Base-by-base conservation (phyloP, 345 rosid species). In the Syzygium jambos region DNA sequence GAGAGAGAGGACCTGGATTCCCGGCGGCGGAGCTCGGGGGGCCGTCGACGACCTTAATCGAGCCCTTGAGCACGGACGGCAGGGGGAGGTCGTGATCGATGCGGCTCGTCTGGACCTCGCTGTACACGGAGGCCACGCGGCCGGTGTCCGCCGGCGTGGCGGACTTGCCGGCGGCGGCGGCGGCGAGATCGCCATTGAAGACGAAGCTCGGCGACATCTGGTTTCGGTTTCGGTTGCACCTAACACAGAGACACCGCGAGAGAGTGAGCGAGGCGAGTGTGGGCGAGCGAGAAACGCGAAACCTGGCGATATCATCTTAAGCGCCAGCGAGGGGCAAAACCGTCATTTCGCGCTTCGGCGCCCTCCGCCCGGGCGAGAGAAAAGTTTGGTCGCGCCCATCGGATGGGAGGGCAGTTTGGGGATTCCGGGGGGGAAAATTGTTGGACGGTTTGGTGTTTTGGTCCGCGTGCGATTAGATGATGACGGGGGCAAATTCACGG, bases 21-120 rank as follows among this genome's bases (percentile, higher is more conserved):
- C 99, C 99, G 25, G 99, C 97, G 83, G 99, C 95, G 22, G 99
- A 93, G 89, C 99, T 96, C 27, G 95, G 93, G 21, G 97, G 95
- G 15, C 99, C 99, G 16, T 98, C 95, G 89, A 96, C 95, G 93
- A 96, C 87, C 88, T 91, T 91, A 93, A 96, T 95, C 43, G 96
- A 90, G 57, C 88, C 92, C 84, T 85, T 91, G 52, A 98, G 92
- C 22, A 96, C 98, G 30, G 98, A 95, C 88, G 99, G 99, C 52
- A 96, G 90, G 85, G 96, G 95, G 86, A 96, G 98, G 13, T 91
- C 89, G 90, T 95, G 93, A 85, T 89, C 95, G 29, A 98, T 96
- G 63, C 99, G 98, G 89, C 95, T 93, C 4, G 91, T 88, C 88
- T 98, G 99, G 13, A 98, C 96, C 59, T 95, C 98, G 85, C 98